Conservation (phyloP, 2,329 filamentous ascomycete species). For the Elsinoe necatrix region DNA sequence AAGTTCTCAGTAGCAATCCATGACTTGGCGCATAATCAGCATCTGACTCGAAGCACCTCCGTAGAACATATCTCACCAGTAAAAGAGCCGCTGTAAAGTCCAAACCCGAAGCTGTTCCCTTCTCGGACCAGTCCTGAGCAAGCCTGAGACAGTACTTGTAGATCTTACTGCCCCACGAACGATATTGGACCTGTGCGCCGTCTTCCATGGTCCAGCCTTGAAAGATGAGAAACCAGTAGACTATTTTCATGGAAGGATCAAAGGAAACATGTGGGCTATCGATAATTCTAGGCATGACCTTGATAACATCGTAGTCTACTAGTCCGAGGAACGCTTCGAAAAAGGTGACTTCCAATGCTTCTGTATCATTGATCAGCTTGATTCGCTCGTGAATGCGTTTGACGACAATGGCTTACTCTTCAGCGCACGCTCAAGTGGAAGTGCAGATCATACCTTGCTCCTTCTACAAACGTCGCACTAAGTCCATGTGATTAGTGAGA, state of each 20-base stretch:
- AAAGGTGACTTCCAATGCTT: background rate
- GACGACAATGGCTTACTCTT: background rate
- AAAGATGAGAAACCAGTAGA: slow-evolving; percentile 13
- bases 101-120: background rate
- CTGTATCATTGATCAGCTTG: background rate
- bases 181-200: background rate
- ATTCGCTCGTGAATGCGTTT: background rate
- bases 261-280: slow-evolving; percentile 10
- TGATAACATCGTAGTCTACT: slow-evolving; percentile 1
- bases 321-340: slow-evolving; percentile 6
- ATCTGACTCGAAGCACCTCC: too few species aligned
- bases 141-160: slow-evolving; percentile 6
- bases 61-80: background rate
- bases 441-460: slow-evolving; percentile 8
- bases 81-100: slow-evolving; percentile 9
- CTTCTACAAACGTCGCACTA: slow-evolving; percentile 13
- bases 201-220: slow-evolving; percentile 9
- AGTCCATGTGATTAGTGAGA: background rate
- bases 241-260: slow-evolving; percentile 3
- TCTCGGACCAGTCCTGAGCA: slow-evolving; percentile 5
- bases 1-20: slow-evolving; percentile 11
- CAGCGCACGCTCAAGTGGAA: too few species aligned
- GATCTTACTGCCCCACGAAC: background rate
- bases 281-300: slow-evolving; percentile 2
- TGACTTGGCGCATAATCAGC: background rate